phyloP scores from a whole-genome alignment of 192 early-diverging fungal species.

The Globomyces pollinis-pini region DNA sequence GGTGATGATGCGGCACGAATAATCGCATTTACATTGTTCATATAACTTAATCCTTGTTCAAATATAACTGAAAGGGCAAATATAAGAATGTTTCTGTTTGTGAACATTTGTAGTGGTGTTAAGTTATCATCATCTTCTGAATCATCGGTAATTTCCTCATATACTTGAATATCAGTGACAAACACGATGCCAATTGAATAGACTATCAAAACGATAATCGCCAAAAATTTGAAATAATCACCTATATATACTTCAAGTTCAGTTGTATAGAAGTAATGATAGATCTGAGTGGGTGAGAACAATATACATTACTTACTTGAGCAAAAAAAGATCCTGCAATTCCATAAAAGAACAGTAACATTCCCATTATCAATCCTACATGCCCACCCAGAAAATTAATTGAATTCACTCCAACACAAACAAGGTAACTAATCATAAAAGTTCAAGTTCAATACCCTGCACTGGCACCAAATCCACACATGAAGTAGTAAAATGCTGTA shows the following conservation, averaged over 20 bases:
- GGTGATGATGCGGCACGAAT: background rate
- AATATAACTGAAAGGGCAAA: constrained; percentile 15
- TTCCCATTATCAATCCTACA: constrained; percentile 18
- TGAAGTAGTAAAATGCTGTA: no score
- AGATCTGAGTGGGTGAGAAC: constrained; percentile 1
- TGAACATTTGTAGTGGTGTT: constrained; percentile 22
- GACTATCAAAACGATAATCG: constrained; percentile 8
- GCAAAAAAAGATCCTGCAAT: constrained; percentile 21
- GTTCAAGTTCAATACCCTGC: background rate
- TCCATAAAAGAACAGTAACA: constrained; percentile 26
- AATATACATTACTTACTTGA: constrained; percentile 11
- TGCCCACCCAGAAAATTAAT: constrained; percentile 12
- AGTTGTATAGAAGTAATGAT: background rate
- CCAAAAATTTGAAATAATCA: constrained; percentile 19
- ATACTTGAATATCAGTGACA: background rate
- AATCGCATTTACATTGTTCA: constrained; percentile 23
- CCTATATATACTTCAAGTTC: background rate
- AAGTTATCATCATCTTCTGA: background rate
- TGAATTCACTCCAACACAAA: constrained; percentile 17
- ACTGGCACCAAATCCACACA: no score
- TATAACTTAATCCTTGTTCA: constrained; percentile 23
- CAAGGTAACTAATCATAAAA: constrained; percentile 18
- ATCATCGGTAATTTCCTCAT: background rate
- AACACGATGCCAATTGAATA: constrained; percentile 11
- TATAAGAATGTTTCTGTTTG: constrained; percentile 22